phyloP scores from a whole-genome alignment of 2,329 filamentous ascomycete species.

The Dothideomycetes sp. region DNA sequence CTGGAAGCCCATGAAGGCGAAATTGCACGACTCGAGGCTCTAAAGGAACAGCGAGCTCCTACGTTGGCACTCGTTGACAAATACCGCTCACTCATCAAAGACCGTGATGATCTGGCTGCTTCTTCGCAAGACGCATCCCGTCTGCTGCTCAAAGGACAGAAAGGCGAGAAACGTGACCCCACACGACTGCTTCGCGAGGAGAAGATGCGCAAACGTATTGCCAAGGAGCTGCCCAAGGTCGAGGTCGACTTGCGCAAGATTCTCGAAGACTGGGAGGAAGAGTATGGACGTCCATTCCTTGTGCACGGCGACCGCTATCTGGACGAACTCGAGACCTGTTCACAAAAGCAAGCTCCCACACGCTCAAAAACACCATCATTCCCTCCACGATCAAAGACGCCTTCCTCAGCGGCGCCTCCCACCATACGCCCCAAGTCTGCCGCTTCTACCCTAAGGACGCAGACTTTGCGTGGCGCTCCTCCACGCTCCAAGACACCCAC shows the following conservation, averaged over 20 bases:
- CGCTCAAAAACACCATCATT: constrained; percentile 61
- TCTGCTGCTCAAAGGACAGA: constrained; percentile 80
- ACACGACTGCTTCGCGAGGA: constrained; percentile 90
- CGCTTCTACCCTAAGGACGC: constrained; percentile 14
- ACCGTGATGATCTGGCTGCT: constrained; percentile 76
- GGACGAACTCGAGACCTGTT: constrained; percentile 65
- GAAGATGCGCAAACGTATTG: constrained; percentile 96
- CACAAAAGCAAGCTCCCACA: constrained; percentile 33
- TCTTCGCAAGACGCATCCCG: constrained; percentile 93
- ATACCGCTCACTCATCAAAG: constrained; percentile 71
- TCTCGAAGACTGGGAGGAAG: constrained; percentile 84
- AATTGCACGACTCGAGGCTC: constrained; percentile 67
- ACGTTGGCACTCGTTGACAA: constrained; percentile 73
- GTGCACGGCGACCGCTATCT: constrained; percentile 89
- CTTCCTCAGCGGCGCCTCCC: not conserved
- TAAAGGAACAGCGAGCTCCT: constrained; percentile 81
- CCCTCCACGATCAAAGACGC: constrained; percentile 13
- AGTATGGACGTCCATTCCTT: constrained; percentile 85
- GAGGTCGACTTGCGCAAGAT: constrained; percentile 70
- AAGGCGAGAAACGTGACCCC: constrained; percentile 89
- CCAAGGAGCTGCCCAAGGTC: constrained; percentile 91
- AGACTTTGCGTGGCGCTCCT: constrained; percentile 15
- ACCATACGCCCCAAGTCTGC: constrained; percentile 21
- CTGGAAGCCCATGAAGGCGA: constrained; percentile 92
- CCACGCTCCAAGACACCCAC: constrained; percentile 32